Evolutionary conservation across 2,329 filamentous ascomycete genomes (phyloP).

Genomic region (Xylariaceae sp.): DNA sequence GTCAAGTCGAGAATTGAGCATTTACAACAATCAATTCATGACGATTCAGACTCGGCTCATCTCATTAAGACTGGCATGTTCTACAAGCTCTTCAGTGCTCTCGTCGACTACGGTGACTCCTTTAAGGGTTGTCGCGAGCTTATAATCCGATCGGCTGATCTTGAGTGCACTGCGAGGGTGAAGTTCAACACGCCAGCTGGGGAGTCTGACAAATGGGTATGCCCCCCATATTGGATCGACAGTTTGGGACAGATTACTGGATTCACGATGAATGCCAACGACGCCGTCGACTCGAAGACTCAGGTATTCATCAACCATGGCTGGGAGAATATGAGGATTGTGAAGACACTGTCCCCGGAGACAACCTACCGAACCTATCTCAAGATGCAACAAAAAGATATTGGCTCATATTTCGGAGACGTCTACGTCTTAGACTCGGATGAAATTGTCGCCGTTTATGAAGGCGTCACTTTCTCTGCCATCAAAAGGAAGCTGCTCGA

Average conservation of each 20-base stretch:
- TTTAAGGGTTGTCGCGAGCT: background rate
- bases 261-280: background rate
- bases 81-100: background rate
- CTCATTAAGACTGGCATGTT: background rate
- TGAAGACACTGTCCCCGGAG: background rate
- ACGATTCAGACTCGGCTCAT: background rate
- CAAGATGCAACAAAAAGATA: constrained; percentile 6
- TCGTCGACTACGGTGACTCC: background rate
- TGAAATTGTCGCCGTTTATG: constrained; percentile 2
- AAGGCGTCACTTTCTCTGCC: constrained; percentile 1
- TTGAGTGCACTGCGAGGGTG: background rate
- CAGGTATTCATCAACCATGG: constrained; percentile 10
- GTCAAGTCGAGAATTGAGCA: background rate
- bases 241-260: background rate
- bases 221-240: background rate
- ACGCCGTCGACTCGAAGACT: background rate
- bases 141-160: background rate
- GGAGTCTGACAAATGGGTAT: background rate
- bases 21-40: background rate
- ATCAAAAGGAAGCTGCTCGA: background rate
- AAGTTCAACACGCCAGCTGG: background rate
- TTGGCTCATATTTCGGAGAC: constrained; percentile 2
- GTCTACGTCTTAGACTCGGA: constrained; percentile 4
- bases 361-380: constrained; percentile 6
- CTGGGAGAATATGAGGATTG: constrained; percentile 5